Evolutionary conservation across 2,329 filamentous ascomycete species (phyloP), one percentile per base, ranked within the genome.

Genomic region (Trichophyton equinum): DNA sequence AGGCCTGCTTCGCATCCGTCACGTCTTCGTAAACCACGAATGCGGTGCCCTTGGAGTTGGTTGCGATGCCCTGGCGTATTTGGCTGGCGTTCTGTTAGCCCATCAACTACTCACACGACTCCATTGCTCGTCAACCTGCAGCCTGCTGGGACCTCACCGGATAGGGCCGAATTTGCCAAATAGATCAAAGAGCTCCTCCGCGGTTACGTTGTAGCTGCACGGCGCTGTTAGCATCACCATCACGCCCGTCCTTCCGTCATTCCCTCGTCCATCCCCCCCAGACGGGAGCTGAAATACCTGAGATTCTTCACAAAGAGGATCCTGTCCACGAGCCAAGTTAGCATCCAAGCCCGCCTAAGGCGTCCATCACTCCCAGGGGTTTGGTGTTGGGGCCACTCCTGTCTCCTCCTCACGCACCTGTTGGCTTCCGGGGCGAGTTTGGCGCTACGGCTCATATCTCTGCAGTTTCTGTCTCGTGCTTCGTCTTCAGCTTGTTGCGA

Each of bases 291-390:
- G 22, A 22, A 22, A 4, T 38, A 95, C 90, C 89, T 95, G 81
- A 97, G 85, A 85, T 99, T 97, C 89, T 97, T 97, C 73, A 97
- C 92, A 85, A 97, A 97, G 81, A 99, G 89, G 87, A 94, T 92
- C 86, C 92, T 96, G 69, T 36, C 20, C 7, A 58, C 20, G n/a
- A 58, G 33, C 40, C 13, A 42, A 40, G 46, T 61, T 27, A 53
- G 57, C 40, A 61, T 44, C 8, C 13, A 27, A 42, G 13, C 18
- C 40, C 2, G 27, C 27, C 27, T 30, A 30, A 30, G 27, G 27
- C 27, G 27, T 30, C 27, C 27, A 30, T 30, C 27, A 30, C 27
- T 30, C 27, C 6, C 27, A 30, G 27, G 27, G 27, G 27, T 7
- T 30, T 6, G 27, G 27, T 4, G 25, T 27, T 27, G 25, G 27